phyloP scores from a whole-genome alignment of 1,139 yeast genomes.

The Petasospora fabianii region DNA sequence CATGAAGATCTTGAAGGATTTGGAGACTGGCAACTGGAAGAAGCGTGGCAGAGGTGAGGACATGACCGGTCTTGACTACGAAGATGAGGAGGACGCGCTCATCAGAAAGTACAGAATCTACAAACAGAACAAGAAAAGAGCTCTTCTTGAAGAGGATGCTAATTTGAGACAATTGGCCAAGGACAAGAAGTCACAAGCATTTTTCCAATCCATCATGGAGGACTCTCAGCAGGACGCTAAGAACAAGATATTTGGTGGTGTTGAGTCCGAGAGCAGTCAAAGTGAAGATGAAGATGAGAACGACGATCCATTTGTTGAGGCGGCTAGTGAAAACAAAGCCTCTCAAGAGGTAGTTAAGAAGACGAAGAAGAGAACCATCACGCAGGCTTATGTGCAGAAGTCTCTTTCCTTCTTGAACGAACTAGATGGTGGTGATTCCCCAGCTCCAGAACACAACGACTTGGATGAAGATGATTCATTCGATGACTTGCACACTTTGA shows the following conservation, averaged over 20 bases:
- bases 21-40: slow-evolving; percentile 76
- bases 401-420: slow-evolving; percentile 59
- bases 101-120: slow-evolving; percentile 41
- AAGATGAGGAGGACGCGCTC: slow-evolving; percentile 55
- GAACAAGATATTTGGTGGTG: slow-evolving; percentile 19
- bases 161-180: slow-evolving; percentile 45
- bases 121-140: slow-evolving; percentile 51
- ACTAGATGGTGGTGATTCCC: slow-evolving; percentile 28
- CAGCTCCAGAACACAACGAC: slow-evolving; percentile 1
- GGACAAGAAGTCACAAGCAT: slow-evolving; percentile 66
- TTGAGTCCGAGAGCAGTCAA: slow-evolving; percentile 14
- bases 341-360: slow-evolving; percentile 20
- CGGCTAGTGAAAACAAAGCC: slow-evolving; percentile 17
- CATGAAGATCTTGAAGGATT: slow-evolving; percentile 73
- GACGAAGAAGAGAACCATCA: slow-evolving; percentile 30
- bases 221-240: slow-evolving; percentile 28
- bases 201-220: slow-evolving; percentile 68
- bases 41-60: slow-evolving; percentile 52
- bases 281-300: slow-evolving; percentile 23
- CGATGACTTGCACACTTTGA: slow-evolving; percentile 46
- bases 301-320: slow-evolving; percentile 23
- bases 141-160: slow-evolving; percentile 52
- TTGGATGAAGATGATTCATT: slow-evolving; percentile 22
- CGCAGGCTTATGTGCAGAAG: slow-evolving; percentile 58
- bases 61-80: slow-evolving; percentile 53